Evolutionary conservation across 768 basidiomycete genomes (phyloP).

Genomic region (Paxillus rubicundulus): DNA sequence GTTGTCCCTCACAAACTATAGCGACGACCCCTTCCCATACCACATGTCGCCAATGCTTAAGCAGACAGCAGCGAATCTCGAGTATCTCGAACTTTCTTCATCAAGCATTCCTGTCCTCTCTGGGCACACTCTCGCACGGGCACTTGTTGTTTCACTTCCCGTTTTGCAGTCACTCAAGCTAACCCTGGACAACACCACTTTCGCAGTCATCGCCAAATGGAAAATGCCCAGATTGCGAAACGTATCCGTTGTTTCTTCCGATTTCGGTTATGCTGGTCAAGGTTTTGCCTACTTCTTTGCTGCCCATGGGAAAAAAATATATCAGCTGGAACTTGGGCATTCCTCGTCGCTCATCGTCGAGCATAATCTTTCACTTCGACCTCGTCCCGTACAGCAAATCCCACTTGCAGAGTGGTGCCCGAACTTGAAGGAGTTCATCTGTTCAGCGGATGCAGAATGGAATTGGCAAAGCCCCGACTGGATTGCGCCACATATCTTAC

Average conservation of each 20-base stretch:
- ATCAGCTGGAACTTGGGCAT: constrained; percentile 71
- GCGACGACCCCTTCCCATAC: constrained; percentile 54
- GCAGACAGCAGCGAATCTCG: constrained; percentile 51
- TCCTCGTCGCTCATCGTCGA: constrained; percentile 65
- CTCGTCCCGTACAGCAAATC: constrained; percentile 35
- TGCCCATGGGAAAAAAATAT: constrained; percentile 58
- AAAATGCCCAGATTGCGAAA: constrained; percentile 59
- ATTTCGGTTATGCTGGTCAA: constrained; percentile 64
- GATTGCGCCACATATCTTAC: constrained; percentile 74
- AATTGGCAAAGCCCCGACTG: constrained; percentile 77
- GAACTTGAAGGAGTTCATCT: constrained; percentile 66
- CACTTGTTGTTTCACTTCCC: constrained; percentile 45
- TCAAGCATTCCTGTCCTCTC: constrained; percentile 46
- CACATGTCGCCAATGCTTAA: constrained; percentile 54
- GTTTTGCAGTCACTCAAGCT: constrained; percentile 66
- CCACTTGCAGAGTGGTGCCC: constrained; percentile 70
- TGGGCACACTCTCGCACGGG: constrained; percentile 20
- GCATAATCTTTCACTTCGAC: constrained; percentile 55
- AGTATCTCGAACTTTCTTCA: constrained; percentile 68
- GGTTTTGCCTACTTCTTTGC: constrained; percentile 68
- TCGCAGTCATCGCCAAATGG: constrained; percentile 65
- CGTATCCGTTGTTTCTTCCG: constrained; percentile 66
- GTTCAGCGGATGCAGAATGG: constrained; percentile 77
- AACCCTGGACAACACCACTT: constrained; percentile 69
- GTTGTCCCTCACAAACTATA: constrained; percentile 73